Evolutionary conservation across 495 filamentous ascomycete genomes (phyloP), one percentile per base, ranked within the genome.

Genomic region (Hypoxylon lienhwacheense): DNA sequence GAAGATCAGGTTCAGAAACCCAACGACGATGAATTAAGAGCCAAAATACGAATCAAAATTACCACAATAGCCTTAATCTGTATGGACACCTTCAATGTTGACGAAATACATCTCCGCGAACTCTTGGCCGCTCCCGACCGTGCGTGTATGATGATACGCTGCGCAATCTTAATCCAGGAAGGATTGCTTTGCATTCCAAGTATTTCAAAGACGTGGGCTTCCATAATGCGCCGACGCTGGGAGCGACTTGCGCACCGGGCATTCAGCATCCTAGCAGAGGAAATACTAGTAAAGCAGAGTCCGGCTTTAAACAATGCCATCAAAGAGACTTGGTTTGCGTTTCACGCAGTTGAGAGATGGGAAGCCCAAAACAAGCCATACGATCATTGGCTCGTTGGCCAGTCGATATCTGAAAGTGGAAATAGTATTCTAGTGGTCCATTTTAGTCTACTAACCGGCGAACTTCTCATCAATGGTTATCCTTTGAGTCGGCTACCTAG

Each of bases 381-480:
- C 47, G 22, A 55, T 25, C 46, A 65, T 15, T 66, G 63, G 61
- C 28, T 66, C 2, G 10, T 43, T 6, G 53, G 15, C 3, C 34
- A 37, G 21, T 63, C 54, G 32, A 50, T 34, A 11, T 47, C 5
- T 12, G 36, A 16, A 11, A n/a, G 11, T 10, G 48, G 29, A 19
- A 16, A 40, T 2, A 33, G 24, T 4, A 5, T 28, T 1, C 42
- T 69, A 5, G 11, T 15, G 1, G 70, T 85, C 2, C 71, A 78
- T 16, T 81, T 71, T 56, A 82, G 85, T 56, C 29, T 83, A 3
- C 60, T 86, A 14, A 78, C 70, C 1, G 81, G 81, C 0, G 66
- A 75, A 24, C 70, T 87, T 2, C 73, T 86, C 15, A 71, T 86
- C 10, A 71, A 85, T 48, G 81, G 80, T 1, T 53, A 62, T 1